These are phyloP conservation scores for Acaromyces ingoldii DNA, from an alignment of 1,284 basidiomycete genomes.

Conservation along the genomic window DNA sequence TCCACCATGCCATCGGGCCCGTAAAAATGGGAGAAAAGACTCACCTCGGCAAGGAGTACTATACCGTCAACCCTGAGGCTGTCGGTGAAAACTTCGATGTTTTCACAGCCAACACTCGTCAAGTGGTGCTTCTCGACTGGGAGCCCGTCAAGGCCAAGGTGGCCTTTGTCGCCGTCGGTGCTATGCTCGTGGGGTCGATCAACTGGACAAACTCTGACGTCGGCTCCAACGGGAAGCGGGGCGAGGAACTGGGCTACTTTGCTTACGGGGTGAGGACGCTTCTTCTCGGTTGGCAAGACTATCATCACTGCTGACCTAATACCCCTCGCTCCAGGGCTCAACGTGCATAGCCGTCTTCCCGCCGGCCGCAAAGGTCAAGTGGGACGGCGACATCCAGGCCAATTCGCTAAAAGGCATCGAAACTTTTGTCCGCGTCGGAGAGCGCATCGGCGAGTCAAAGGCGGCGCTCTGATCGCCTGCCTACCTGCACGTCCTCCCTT, in stretches of 20 bases:
- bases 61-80: slow-evolving; percentile 33
- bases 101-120: slow-evolving; percentile 35
- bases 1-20: slow-evolving; percentile 53
- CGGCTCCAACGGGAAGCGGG: slow-evolving; percentile 8
- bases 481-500: too few species aligned
- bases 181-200: slow-evolving; percentile 20
- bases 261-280: slow-evolving; percentile 11
- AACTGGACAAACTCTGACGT: slow-evolving; percentile 8
- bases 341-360: slow-evolving; percentile 17
- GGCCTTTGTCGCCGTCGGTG: slow-evolving; percentile 17
- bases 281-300: too few species aligned
- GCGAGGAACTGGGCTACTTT: slow-evolving; percentile 18
- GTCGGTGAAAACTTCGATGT: slow-evolving; percentile 43
- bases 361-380: slow-evolving; percentile 15
- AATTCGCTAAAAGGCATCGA: slow-evolving; percentile 12
- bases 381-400: slow-evolving; percentile 16
- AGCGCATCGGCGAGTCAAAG: slow-evolving; percentile 12
- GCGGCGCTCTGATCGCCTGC: too few species aligned
- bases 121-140: slow-evolving; percentile 33
- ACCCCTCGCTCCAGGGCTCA: slow-evolving; percentile 3
- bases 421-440: slow-evolving; percentile 18
- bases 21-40: slow-evolving; percentile 4
- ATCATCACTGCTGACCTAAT: too few species aligned
- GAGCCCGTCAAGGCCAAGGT: slow-evolving; percentile 10
- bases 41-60: slow-evolving; percentile 14